phyloP scores from a whole-genome alignment of 805 yeast genomes.

The Spathaspora hagerdaliae region DNA sequence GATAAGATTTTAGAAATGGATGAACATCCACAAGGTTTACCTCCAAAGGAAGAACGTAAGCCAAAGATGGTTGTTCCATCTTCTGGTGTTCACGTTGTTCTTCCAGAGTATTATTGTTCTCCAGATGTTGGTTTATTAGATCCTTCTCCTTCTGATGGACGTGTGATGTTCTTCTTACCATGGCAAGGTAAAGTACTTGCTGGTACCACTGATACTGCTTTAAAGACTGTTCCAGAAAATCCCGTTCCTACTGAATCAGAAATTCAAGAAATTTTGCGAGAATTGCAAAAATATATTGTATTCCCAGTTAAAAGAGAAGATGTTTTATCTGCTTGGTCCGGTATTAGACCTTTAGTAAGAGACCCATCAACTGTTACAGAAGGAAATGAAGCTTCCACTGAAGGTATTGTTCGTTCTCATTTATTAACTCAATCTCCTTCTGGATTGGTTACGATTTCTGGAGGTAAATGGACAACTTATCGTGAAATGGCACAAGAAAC shows the following conservation, averaged over 20 bases:
- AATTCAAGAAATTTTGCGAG: conserved; percentile 80
- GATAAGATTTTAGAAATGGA: conserved; percentile 87
- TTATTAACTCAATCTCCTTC: conserved; percentile 62
- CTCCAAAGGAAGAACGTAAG: conserved; percentile 46
- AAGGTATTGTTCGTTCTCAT: conserved; percentile 89
- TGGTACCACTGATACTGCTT: conserved; percentile 93
- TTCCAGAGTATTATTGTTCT: conserved; percentile 92
- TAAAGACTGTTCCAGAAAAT: conserved; percentile 61
- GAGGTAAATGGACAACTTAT: conserved; percentile 98
- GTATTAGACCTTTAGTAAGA: conserved; percentile 90
- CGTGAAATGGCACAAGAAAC: conserved; percentile 98
- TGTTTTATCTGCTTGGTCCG: conserved; percentile 94
- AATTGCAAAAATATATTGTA: conserved; percentile 83
- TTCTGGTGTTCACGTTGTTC: conserved; percentile 86
- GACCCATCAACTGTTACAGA: conserved; percentile 60
- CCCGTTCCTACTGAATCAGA: conserved; percentile 89
- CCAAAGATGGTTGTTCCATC: conserved; percentile 92
- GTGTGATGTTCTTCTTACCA: conserved; percentile 95
- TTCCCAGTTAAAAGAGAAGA: conserved; percentile 88
- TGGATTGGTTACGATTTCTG: conserved; percentile 84
- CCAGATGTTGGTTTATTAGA: conserved; percentile 83
- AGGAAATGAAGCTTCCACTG: conserved; percentile 56
- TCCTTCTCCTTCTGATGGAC: conserved; percentile 89
- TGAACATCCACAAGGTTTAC: conserved; percentile 59
- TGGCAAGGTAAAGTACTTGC: conserved; percentile 97